Evolutionary conservation across 169 alveolate species (phyloP).

Genomic region (Cystoisospora suis): DNA sequence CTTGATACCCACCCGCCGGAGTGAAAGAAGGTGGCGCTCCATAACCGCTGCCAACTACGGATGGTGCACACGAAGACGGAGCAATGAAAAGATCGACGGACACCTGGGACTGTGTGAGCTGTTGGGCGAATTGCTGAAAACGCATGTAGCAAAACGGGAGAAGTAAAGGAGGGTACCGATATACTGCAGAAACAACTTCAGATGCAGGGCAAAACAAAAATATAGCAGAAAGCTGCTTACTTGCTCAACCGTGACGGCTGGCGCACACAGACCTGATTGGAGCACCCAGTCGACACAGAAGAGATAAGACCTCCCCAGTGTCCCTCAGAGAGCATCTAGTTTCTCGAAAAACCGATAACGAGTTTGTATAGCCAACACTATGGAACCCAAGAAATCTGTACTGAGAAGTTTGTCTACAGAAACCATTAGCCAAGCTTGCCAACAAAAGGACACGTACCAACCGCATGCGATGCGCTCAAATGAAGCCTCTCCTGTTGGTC

Average conservation of each 20-base stretch:
- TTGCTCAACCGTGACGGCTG: background rate
- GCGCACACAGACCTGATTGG: background rate
- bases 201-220: background rate
- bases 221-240: background rate
- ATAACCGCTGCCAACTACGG: no score
- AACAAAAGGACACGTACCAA: no score
- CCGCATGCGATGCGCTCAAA: no score
- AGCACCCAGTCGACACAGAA: background rate
- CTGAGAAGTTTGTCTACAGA: no score
- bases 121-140: slow-evolving; percentile 57
- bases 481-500: no score
- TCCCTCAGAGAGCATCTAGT: no score
- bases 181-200: no score
- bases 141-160: background rate
- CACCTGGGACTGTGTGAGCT: slow-evolving; percentile 78
- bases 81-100: slow-evolving; percentile 76
- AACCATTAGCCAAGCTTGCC: no score
- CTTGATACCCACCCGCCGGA: background rate
- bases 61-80: slow-evolving; percentile 54
- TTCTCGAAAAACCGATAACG: no score
- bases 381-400: no score
- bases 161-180: no score
- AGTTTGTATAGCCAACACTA: no score
- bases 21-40: slow-evolving; percentile 28
- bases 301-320: background rate